Evolutionary conservation across 768 basidiomycete genomes (phyloP).

Genomic region (Cyclocybe cylindracea): DNA sequence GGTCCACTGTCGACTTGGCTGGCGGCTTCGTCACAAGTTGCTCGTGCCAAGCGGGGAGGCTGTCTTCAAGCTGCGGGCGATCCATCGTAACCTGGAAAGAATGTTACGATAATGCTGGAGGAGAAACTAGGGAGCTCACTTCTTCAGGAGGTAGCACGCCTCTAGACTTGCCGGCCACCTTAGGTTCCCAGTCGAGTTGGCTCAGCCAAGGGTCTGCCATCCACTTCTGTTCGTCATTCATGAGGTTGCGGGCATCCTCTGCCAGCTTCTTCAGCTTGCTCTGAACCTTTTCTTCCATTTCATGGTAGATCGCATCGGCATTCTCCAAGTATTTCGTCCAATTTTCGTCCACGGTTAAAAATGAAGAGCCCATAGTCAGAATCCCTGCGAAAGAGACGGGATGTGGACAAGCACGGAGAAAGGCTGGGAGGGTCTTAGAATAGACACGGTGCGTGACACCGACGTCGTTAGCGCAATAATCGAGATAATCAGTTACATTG

Average conservation of each 20-base stretch:
- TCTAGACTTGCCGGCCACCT: slow-evolving; percentile 69
- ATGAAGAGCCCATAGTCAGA: slow-evolving; percentile 88
- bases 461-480: slow-evolving; percentile 88
- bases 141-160: slow-evolving; percentile 42
- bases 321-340: slow-evolving; percentile 84
- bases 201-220: slow-evolving; percentile 78
- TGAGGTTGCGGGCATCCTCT: slow-evolving; percentile 65
- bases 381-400: slow-evolving; percentile 93
- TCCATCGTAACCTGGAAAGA: neutral
- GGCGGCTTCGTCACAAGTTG: slow-evolving; percentile 47
- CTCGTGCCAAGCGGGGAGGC: slow-evolving; percentile 59
- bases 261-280: slow-evolving; percentile 68
- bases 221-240: slow-evolving; percentile 53
- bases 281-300: slow-evolving; percentile 77
- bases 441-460: slow-evolving; percentile 83
- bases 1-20: slow-evolving; percentile 41
- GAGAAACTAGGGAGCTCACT: slow-evolving; percentile 8
- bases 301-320: slow-evolving; percentile 74
- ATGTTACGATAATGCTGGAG: neutral
- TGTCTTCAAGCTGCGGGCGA: neutral
- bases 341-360: slow-evolving; percentile 85
- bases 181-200: slow-evolving; percentile 96
- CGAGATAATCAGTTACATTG: slow-evolving; percentile 71
- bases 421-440: slow-evolving; percentile 73
- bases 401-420: slow-evolving; percentile 81